phyloP scores from a whole-genome alignment of 2,329 filamentous ascomycete genomes.

The Talaromyces sp. region DNA sequence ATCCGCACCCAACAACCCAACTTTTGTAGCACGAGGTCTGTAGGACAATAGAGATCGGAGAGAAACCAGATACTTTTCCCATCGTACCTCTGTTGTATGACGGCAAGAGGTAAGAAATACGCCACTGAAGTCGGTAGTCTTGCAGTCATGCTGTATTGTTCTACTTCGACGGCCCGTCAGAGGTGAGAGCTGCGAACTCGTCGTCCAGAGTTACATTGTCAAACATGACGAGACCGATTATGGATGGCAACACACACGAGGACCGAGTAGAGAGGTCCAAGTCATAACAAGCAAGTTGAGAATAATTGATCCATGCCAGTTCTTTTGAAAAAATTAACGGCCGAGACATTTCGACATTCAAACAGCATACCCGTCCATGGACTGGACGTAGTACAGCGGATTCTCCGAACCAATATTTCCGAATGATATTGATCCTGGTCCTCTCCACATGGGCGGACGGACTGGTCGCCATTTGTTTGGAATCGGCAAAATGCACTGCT shows the following conservation, averaged over 20 bases:
- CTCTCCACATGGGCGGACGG: background rate
- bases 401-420: background rate
- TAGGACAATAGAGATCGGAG: background rate
- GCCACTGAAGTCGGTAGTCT: slow-evolving; percentile 1
- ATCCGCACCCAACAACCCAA: background rate
- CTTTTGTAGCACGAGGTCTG: background rate
- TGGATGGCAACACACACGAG: background rate
- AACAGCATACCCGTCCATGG: background rate
- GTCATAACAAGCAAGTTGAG: background rate
- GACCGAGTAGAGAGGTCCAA: background rate
- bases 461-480: background rate
- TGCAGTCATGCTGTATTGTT: background rate
- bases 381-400: slow-evolving; percentile 1
- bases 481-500: background rate
- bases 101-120: background rate
- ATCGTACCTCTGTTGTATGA: background rate
- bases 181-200: background rate
- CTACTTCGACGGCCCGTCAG: background rate
- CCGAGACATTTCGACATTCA: background rate
- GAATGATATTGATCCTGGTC: background rate
- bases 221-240: background rate
- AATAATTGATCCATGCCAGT: background rate
- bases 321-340: background rate
- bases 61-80: background rate
- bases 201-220: slow-evolving; percentile 3